Evolutionary conservation across 1,139 yeast species (phyloP), one percentile per base, ranked within the genome.

Genomic region (Geotrichum histeridarum): DNA sequence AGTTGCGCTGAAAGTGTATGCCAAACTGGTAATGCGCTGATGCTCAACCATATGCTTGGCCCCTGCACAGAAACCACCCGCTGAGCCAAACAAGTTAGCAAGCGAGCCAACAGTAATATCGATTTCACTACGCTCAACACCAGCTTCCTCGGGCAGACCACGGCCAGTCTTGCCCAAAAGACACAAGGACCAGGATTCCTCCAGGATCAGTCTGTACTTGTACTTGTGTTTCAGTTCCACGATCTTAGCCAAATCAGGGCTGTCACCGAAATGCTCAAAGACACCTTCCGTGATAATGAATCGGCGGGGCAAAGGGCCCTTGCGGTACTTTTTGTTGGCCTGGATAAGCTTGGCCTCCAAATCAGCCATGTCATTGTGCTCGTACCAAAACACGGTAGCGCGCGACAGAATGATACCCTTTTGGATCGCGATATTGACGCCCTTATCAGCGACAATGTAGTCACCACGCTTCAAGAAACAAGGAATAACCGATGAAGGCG

Each of bases 391-490:
- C 52, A 91, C 81, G 55, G 87, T 86, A 63, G 96, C 88, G 68
- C 99, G 84, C 55, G 95, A 83, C 57, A 93, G 81, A 63, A 84
- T 79, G 60, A 90, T 77, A 5, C 97, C 98, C 69, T 90, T 93
- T 73, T 91, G 98, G 56, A 90, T 75, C 7, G 94, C 81, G 59
- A 91, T 69, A 61, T 81, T 83, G 50, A 85, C 84, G 31, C 87
- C 86, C 57, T 86, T 79, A 70, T 93, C 99, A 39, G 88, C 96
- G 53, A 93, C 84, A 62, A 91, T 83, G 58, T 88, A 78, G 70
- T 93, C 99, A 60, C 99, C 98, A 71, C 99, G 84, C 70, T 93
- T 94, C 64, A 93, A 78, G 69, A 93, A 93, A 44, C 96, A 91
- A 14, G 99, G 96, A 57, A 93, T 77, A n/a, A 93, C 96, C n/a